Evolutionary conservation across 2,329 filamentous ascomycete genomes (phyloP), one percentile per base, ranked within the genome.

Genomic region (Colletotrichum sp.): DNA sequence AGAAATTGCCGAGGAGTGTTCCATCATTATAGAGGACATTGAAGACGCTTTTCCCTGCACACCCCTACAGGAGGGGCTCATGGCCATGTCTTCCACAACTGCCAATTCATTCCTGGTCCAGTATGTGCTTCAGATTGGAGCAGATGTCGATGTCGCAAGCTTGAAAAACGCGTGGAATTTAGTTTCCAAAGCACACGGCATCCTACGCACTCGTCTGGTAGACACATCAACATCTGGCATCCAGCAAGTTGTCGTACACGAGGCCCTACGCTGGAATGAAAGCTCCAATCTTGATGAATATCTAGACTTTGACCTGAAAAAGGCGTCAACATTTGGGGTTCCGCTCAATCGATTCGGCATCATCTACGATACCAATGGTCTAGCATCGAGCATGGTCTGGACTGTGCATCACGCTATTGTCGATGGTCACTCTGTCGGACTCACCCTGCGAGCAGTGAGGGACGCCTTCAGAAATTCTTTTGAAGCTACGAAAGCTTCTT

Each of bases 211-310:
- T 24, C 76, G 79, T 12, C 66, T 81, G 18, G 52, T 80, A 16
- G 64, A 68, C 16, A 73, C 64, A 8, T 38, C 71, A 8, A 30
- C 38, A 24, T 38, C 21, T 21, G 73, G 73, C 13, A 73, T 75
- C 13, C 75, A 97, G 93, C 18, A 97, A 88, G 43, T 93, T 18
- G 58, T 77, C 26, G 18, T 75, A 8, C 61, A 24, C 28, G 67
- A 73, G 64, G 28, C 21, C 6, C 8, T 75, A 36, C 18, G 16
- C n/a, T 75, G 72, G 72, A 71, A 48, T 28, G 68, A 75, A 36
- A 71, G 68, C 18, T 75, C 43, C 52, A 58, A 71, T 28, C 52
- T 71, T 10, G 34, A 62, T 13, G 68, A 75, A 9, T 75, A 75
- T 18, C 68, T 75, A 10, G 18, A 61, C 13, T 16, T 58, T 28